Base-by-base conservation (phyloP, 331 rosid genomes). In the Quercus lobata region DNA sequence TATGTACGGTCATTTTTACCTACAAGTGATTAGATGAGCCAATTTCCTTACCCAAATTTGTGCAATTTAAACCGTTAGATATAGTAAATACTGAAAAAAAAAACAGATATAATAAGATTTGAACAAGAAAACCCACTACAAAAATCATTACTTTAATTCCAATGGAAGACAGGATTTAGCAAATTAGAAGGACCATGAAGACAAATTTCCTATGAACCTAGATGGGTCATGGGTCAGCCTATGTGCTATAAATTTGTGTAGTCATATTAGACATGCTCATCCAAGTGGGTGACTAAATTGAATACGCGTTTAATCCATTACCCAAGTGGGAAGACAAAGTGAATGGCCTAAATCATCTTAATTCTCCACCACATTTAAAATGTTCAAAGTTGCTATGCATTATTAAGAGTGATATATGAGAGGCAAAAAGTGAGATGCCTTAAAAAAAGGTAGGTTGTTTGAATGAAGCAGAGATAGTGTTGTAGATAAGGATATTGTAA, bases 401-500 rank as follows among this genome's bases (percentile, higher is more conserved):
- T n/a, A 44, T 1, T 1, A 73, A 44, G 55, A 7, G 49, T 14
- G 5, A 5, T 15, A n/a, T 41, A 41, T 41, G 46, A 11, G 9
- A 22, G 53, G 72, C 16, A 19, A 4, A 68, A 68, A 68, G 72
- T 15, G 72, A 11, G 69, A 46, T 79, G 62, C 74, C 82, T 63
- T 72, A 56, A 24, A 80, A 77, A 85, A 79, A 70, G 76, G 77
- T 69, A 68, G 46, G 63, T 62, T 27, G 69, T 35, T 84, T 78
- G 73, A 75, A 60, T 66, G 96, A 91, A 76, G 71, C 83, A 77
- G 93, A 87, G 88, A 6, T 57, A 74, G 73, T 58, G 29, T 89
- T 58, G 29, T 89, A 86, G 96, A 85, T 56, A 84, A 87, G 85
- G 63, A 75, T 79, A 87, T 58, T 91, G 89, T 81, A 57, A 57